Evolutionary conservation across 345 rosid genomes (phyloP), one percentile per base, ranked within the genome.

Genomic region (Populus pruinosa): DNA sequence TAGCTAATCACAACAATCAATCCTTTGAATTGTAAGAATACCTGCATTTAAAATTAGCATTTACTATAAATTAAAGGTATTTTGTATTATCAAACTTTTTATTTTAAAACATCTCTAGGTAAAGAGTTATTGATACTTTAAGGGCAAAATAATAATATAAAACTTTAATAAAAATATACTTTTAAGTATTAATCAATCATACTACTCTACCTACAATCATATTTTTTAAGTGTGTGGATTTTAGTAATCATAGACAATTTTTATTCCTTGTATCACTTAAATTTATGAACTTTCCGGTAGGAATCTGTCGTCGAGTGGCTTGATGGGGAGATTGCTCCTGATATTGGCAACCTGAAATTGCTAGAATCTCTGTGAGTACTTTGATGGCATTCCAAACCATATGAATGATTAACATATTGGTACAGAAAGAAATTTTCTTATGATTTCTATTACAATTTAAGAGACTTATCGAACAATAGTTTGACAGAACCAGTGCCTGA

Each of bases 401-500:
- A 35, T 29, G 53, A 39, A 39, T 39, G 10, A 39, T 39, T 7
- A 39, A 39, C 10, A 39, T 53, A 31, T 25, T 36, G 47, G 47
- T 39, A 11, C 29, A n/a, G 10, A 67, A 56, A 29, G 16, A 3
- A 3, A 20, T 36, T 21, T 56, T 49, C n/a, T 23, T 6, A 18
- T 21, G 21, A 2, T 49, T 71, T 47, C 33, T 5, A 23, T 6
- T 50, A 64, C 27, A 27, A 27, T 33, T 35, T 21, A 83, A 87
- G 93, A 87, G 93, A 90, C 75, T 83, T 90, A 77, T 88, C 91
- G n/a, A 82, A 88, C 85, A 90, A 90, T 75, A 70, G 36, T 74
- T 81, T 88, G 10, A 84, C 49, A 14, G 93, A 90, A 81, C 33
- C 64, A 16, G 77, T 90, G 61, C 90, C 93, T 0, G 86, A 80